Percentiles rank a stretch among this genome's conserved stretches.
Conservation (phyloP, 2,329 filamentous ascomycete species). For the Penicillium fuscoglaucum region DNA sequence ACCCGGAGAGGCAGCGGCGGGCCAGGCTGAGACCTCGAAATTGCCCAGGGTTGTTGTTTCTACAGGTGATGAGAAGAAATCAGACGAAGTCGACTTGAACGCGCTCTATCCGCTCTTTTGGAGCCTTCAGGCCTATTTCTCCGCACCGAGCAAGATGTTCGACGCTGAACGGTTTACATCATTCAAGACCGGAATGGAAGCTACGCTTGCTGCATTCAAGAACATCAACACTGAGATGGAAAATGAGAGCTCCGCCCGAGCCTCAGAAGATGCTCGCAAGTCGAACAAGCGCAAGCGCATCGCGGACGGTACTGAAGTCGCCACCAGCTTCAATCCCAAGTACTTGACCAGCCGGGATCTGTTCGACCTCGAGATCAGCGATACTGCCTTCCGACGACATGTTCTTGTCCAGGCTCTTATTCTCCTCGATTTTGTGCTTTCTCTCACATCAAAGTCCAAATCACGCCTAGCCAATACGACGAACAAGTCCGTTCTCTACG, state of each 20-base stretch:
- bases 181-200: conserved; percentile 64
- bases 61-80: conserved; percentile 18
- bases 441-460: conserved; percentile 78
- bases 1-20: conserved; percentile 32
- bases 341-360: conserved; percentile 97
- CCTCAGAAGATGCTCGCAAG: conserved; percentile 63
- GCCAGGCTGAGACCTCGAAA: conserved; percentile 19
- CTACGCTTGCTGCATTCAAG: conserved; percentile 74
- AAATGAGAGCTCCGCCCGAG: conserved; percentile 59
- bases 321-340: conserved; percentile 88
- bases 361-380: conserved; percentile 93
- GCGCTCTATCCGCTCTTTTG: conserved; percentile 89
- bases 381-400: conserved; percentile 90
- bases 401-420: conserved; percentile 95
- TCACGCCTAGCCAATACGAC: conserved; percentile 70
- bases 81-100: conserved; percentile 63
- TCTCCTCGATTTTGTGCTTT: conserved; percentile 91
- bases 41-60: conserved; percentile 32
- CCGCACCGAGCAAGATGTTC: conserved; percentile 82
- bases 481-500: conserved; percentile 88
- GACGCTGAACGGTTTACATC: conserved; percentile 64
- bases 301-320: conserved; percentile 61
- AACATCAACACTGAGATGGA: conserved; percentile 67
- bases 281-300: conserved; percentile 70
- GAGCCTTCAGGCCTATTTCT: conserved; percentile 89